phyloP scores from a whole-genome alignment of 179 eudicot species.

The Beta lomatogona region DNA sequence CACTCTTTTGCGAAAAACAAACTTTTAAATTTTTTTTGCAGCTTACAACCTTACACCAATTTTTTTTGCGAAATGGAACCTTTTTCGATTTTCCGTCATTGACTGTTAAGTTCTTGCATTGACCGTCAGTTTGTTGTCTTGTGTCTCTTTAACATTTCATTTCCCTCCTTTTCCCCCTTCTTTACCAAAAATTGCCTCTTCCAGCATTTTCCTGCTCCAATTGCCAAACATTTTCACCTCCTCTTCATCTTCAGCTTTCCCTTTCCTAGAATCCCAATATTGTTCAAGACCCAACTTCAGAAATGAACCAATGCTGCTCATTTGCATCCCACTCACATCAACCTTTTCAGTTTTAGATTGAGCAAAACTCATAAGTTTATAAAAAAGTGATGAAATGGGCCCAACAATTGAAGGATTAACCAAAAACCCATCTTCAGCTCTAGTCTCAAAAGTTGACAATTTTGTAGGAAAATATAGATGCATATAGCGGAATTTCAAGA shows the following conservation, averaged over 20 bases:
- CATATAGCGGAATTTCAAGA: no score
- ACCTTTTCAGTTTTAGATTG: conserved; percentile 48
- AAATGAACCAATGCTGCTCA: conserved; percentile 67
- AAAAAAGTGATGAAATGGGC: conserved; percentile 55
- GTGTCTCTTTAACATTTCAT: no score
- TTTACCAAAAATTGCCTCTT: conserved; percentile 57
- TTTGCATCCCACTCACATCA: conserved; percentile 22
- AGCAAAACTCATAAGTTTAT: conserved; percentile 64
- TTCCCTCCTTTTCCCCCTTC: no score
- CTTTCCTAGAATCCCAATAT: conserved; percentile 37
- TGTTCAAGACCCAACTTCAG: conserved; percentile 58
- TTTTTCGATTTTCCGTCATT: no score
- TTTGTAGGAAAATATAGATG: conserved; percentile 13
- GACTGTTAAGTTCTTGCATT: no score
- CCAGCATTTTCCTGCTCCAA: conserved; percentile 56
- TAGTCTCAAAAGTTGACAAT: conserved; percentile 52
- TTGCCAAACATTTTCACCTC: conserved; percentile 33
- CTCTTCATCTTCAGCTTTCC: conserved; percentile 5
- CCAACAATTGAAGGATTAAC: conserved; percentile 49
- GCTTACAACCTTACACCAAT: no score
- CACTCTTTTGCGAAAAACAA: no score
- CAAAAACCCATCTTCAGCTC: conserved; percentile 75
- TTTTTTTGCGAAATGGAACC: no score
- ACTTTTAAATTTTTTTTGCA: no score
- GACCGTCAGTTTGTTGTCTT: no score